Evolutionary conservation across 306 rosid species (phyloP), one percentile per base, ranked within the genome.

Genomic region (Medicago arabica): DNA sequence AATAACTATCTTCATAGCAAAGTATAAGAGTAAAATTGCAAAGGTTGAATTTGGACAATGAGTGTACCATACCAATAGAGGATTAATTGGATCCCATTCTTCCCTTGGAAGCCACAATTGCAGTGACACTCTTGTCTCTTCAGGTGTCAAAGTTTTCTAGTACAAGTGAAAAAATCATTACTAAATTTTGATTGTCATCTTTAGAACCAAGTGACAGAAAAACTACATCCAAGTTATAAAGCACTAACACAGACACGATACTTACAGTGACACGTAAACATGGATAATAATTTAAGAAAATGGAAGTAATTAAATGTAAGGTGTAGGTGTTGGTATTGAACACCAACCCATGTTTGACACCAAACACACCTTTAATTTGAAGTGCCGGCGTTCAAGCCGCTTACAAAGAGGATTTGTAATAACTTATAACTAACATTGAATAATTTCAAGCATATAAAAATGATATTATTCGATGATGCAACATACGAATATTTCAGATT

Each of bases 71-170:
- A 95, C 98, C 97, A 95, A 83, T 66, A 95, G 92, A 67, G 97
- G 97, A 84, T 95, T 95, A 78, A 95, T 95, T 36, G 97, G 97
- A 83, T 70, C 88, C 98, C 98, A 95, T 86, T 95, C 97, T 78
- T 95, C 96, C 89, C 72, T 90, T 8, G 98, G 98, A 54, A 95
- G 98, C 98, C 97, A 95, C 71, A 50, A 74, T 77, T 95, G 93
- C 72, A 95, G 76, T 15, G 92, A 88, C 84, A 86, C 88, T 83
- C 98, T 88, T 40, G 98, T 95, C 90, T 92, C 88, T 82, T 95
- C 98, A n/a, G 97, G 97, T 23, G 90, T 86, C 8, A 61, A 75
- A 60, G 98, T 92, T 87, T 87, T 92, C 98, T 94, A 58, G 70
- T 68, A 82, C 12, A 83, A 75, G 67, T 59, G 49, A 80, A 70